Conservation (phyloP, 108 stramenopile species). For the Schizochytrium sp. region DNA sequence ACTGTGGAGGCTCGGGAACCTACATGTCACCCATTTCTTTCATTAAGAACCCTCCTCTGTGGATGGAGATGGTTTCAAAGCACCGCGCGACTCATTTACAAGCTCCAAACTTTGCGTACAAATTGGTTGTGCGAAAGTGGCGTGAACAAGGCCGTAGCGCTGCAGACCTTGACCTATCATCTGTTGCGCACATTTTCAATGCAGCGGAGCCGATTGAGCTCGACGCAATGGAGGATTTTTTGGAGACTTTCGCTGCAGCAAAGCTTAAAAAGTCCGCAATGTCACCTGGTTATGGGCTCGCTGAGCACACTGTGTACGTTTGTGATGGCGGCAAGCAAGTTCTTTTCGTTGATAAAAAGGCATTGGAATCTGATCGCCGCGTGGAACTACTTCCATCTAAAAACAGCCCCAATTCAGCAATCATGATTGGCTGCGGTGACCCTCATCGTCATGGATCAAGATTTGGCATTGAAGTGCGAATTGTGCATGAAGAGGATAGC, state of each 20-base stretch:
- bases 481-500: conserved; percentile 68
- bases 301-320: conserved; percentile 98
- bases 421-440: conserved; percentile 43
- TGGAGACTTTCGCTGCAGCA: conserved; percentile 79
- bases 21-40: conserved; percentile 96
- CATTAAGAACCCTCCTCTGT: conserved; percentile 90
- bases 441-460: conserved; percentile 14
- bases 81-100: conserved; percentile 94
- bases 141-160: conserved; percentile 59
- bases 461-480: conserved; percentile 65
- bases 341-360: conserved; percentile 79
- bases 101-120: conserved; percentile 97
- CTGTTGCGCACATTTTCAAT: conserved; percentile 91
- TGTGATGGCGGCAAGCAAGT: conserved; percentile 85
- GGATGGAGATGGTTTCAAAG: conserved; percentile 86
- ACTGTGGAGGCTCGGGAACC: conserved; percentile 94
- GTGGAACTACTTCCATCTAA: conserved; percentile 69
- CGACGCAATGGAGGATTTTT: conserved; percentile 84
- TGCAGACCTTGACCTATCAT: conserved; percentile 81
- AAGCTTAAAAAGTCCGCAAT: conserved; percentile 83
- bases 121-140: conserved; percentile 89
- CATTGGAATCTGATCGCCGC: conserved; percentile 72
- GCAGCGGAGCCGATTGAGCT: conserved; percentile 94
- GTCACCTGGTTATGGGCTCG: conserved; percentile 94
- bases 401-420: neutral